phyloP scores from a whole-genome alignment of 1,284 basidiomycete species.

The Microbotryum intermedium region DNA sequence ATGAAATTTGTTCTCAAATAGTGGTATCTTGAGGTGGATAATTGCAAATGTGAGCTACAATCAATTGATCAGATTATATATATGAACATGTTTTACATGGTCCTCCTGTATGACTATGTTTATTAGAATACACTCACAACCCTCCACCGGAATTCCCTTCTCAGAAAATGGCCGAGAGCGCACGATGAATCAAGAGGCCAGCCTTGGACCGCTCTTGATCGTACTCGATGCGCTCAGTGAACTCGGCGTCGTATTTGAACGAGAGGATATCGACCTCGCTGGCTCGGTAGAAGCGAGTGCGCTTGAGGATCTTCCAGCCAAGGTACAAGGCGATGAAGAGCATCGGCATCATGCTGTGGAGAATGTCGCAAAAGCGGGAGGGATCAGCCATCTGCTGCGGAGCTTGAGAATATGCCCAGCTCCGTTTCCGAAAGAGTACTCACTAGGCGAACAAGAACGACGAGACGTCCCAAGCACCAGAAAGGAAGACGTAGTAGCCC shows the following conservation, averaged over 20 bases:
- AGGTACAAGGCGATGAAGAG: conserved; percentile 35
- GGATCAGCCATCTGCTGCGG: not conserved
- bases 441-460: conserved; percentile 22
- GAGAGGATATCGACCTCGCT: conserved; percentile 11
- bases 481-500: conserved; percentile 20
- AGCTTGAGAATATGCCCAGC: not conserved
- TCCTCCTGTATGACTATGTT: too few species aligned
- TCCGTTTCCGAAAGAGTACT: not conserved
- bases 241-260: conserved; percentile 11
- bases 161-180: too few species aligned
- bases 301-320: conserved; percentile 31
- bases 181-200: too few species aligned
- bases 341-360: conserved; percentile 8
- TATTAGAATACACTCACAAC: too few species aligned
- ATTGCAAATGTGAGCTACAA: too few species aligned
- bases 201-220: not conserved
- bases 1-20: too few species aligned
- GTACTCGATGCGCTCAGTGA: conserved; percentile 11
- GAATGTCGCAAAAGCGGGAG: not conserved
- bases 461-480: conserved; percentile 10
- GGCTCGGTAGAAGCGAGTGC: conserved; percentile 13
- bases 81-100: too few species aligned
- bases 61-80: too few species aligned
- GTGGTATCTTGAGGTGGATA: too few species aligned
- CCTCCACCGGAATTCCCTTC: too few species aligned